Evolutionary conservation across 768 basidiomycete genomes (phyloP).

Genomic region (Trametes sanguinea): DNA sequence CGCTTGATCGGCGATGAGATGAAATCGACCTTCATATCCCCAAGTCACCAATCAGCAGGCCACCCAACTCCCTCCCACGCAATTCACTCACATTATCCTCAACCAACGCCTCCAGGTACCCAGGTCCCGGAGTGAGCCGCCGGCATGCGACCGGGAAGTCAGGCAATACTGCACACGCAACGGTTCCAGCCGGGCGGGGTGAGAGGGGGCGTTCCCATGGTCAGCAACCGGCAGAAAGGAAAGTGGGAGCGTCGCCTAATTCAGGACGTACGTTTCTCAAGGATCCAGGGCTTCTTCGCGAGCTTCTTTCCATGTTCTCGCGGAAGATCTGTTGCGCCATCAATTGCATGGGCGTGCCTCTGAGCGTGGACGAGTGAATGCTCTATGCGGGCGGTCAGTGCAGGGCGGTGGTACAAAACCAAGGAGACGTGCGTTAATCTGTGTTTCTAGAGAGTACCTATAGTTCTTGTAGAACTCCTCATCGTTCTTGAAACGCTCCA

Average conservation of each 20-base stretch:
- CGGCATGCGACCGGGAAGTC: slow-evolving; percentile 60
- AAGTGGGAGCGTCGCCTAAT: not conserved
- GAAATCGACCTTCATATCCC: slow-evolving; percentile 49
- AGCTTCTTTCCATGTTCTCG: slow-evolving; percentile 52
- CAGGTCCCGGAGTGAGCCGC: slow-evolving; percentile 67
- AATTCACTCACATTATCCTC: slow-evolving; percentile 52
- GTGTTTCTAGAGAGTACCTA: slow-evolving; percentile 48
- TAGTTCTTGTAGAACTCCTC: slow-evolving; percentile 50
- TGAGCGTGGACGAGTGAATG: slow-evolving; percentile 42
- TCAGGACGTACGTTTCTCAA: slow-evolving; percentile 47
- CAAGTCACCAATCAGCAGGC: not conserved
- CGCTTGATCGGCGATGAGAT: slow-evolving; percentile 50
- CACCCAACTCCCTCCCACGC: not conserved
- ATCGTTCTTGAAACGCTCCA: slow-evolving; percentile 47
- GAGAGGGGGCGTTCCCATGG: not conserved
- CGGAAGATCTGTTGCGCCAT: slow-evolving; percentile 40
- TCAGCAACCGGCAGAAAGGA: not conserved
- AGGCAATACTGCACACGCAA: slow-evolving; percentile 48
- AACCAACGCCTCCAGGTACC: slow-evolving; percentile 66
- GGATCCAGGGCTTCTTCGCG: slow-evolving; percentile 60
- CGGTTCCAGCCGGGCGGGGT: not conserved
- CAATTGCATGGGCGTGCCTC: slow-evolving; percentile 41
- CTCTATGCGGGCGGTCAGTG: slow-evolving; percentile 33
- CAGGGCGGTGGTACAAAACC: not conserved
- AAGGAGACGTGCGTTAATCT: slow-evolving; percentile 46